phyloP scores from a whole-genome alignment of 2,329 filamentous ascomycete genomes.

The Metarhizium album region DNA sequence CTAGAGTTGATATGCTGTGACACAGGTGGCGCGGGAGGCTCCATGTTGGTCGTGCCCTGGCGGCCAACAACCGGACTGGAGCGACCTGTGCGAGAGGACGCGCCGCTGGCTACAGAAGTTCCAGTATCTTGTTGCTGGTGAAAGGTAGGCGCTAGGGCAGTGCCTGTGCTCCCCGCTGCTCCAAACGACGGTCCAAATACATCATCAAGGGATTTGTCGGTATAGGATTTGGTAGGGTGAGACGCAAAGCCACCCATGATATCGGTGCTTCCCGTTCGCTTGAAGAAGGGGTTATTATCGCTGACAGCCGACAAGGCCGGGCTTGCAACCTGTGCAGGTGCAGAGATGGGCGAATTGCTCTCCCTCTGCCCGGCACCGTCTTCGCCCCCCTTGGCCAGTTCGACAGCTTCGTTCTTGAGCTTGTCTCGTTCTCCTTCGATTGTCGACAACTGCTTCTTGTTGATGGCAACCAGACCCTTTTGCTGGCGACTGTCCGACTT shows the following conservation, averaged over 20 bases:
- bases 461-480: slow-evolving; percentile 92
- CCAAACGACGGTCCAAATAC: slow-evolving; percentile 67
- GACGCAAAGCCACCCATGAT: slow-evolving; percentile 44
- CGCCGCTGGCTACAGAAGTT: slow-evolving; percentile 40
- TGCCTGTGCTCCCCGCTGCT: slow-evolving; percentile 21
- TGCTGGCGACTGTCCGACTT: slow-evolving; percentile 88
- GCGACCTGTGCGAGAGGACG: slow-evolving; percentile 41
- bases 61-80: slow-evolving; percentile 53
- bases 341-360: slow-evolving; percentile 37
- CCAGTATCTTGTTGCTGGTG: slow-evolving; percentile 48
- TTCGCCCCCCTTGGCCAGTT: slow-evolving; percentile 52
- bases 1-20: slow-evolving; percentile 69
- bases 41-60: slow-evolving; percentile 45
- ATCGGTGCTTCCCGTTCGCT: slow-evolving; percentile 52
- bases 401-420: slow-evolving; percentile 68
- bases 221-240: slow-evolving; percentile 34
- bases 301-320: slow-evolving; percentile 59
- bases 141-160: slow-evolving; percentile 29
- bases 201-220: slow-evolving; percentile 69
- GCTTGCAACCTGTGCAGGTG: slow-evolving; percentile 49
- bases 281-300: slow-evolving; percentile 92
- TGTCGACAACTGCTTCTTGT: slow-evolving; percentile 92
- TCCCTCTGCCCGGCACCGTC: slow-evolving; percentile 44
- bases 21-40: slow-evolving; percentile 54
- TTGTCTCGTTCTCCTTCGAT: slow-evolving; percentile 84